Evolutionary conservation across 495 filamentous ascomycete species (phyloP).

Genomic region (Daldinia childiae): DNA sequence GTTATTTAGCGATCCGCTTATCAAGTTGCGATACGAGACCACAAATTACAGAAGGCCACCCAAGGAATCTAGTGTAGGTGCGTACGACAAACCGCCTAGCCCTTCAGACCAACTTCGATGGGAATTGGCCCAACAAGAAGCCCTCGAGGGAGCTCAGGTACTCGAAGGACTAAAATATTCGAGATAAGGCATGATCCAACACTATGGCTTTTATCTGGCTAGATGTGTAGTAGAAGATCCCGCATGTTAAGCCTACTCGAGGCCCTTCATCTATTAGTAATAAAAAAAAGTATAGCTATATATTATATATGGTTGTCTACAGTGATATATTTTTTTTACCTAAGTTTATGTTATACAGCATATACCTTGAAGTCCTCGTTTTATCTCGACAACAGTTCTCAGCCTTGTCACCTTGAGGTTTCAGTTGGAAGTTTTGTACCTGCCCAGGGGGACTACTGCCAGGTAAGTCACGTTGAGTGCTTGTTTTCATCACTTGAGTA

Average conservation of each 20-base stretch:
- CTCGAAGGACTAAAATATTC: conserved; percentile 23
- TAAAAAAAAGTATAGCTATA: not conserved
- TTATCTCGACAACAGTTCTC: not conserved
- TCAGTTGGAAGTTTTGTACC: not conserved
- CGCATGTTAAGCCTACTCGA: not conserved
- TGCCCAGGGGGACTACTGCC: not conserved
- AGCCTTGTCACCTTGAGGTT: not conserved
- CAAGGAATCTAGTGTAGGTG: conserved; percentile 9
- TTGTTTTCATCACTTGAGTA: not conserved
- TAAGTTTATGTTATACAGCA: not conserved
- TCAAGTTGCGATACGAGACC: conserved; percentile 37
- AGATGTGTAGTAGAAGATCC: not conserved
- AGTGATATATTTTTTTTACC: not conserved
- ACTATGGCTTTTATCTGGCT: not conserved
- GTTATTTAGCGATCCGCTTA: conserved; percentile 42
- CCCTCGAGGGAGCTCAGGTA: conserved; percentile 29
- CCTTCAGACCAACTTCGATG: conserved; percentile 45
- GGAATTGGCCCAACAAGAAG: conserved; percentile 43
- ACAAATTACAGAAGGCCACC: conserved; percentile 32
- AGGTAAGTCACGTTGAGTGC: not conserved
- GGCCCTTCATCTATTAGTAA: not conserved
- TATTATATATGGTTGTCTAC: not conserved
- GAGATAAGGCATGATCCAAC: conserved; percentile 3
- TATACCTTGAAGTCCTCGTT: not conserved
- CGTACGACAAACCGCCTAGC: conserved; percentile 44